phyloP scores from a whole-genome alignment of 2,329 filamentous ascomycete genomes.

The Penicillium sp. region DNA sequence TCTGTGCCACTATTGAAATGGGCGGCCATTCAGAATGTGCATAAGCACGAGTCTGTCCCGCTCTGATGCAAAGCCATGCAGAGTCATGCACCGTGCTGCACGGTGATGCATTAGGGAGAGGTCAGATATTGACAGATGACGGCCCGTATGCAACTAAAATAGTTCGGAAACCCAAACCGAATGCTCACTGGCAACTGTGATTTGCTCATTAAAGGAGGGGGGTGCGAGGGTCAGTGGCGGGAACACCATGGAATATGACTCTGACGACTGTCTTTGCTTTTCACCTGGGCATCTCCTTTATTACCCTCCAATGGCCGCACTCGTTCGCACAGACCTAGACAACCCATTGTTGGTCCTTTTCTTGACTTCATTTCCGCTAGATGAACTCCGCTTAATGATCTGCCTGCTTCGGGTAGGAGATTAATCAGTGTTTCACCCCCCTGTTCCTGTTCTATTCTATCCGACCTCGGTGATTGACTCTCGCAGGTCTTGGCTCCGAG shows the following conservation, averaged over 20 bases:
- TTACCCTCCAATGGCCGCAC: not conserved
- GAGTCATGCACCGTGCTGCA: not conserved
- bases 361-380: not conserved
- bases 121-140: conserved; percentile 5
- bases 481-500: conserved; percentile 14
- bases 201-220: not conserved
- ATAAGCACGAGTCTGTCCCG: not conserved
- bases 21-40: not conserved
- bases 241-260: not conserved
- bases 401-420: not conserved
- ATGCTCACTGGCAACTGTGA: not conserved
- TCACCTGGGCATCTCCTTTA: not conserved
- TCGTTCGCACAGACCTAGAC: not conserved
- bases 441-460: conserved; percentile 5
- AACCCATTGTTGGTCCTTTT: not conserved
- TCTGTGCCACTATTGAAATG: conserved; percentile 4
- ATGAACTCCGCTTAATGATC: conserved; percentile 7
- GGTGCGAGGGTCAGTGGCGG: not conserved
- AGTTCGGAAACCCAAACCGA: not conserved
- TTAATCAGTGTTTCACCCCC: conserved; percentile 11
- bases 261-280: not conserved
- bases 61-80: not conserved
- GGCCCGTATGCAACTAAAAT: conserved; percentile 14
- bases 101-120: conserved; percentile 7
- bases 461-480: conserved; percentile 15